Evolutionary conservation across 2,329 filamentous ascomycete species (phyloP).

Genomic region (Colletotrichum karsti): DNA sequence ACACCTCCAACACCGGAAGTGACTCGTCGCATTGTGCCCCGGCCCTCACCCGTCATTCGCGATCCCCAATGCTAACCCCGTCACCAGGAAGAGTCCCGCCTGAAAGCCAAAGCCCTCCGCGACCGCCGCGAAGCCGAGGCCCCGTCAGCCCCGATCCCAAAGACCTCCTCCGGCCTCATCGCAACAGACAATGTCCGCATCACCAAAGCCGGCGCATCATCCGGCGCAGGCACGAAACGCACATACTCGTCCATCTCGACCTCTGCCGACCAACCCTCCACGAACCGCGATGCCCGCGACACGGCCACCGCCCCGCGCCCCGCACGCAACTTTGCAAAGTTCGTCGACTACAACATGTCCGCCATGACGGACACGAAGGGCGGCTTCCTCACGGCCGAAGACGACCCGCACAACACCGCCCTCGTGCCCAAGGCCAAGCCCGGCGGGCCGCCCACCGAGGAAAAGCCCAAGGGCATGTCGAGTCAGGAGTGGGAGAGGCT

Average conservation of each 20-base stretch:
- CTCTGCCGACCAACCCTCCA: constrained; percentile 54
- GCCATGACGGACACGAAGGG: constrained; percentile 99
- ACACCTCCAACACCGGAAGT: constrained; percentile 64
- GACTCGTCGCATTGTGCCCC: constrained; percentile 60
- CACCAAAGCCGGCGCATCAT: constrained; percentile 46
- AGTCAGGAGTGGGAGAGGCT: constrained; percentile 90
- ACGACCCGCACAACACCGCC: constrained; percentile 89
- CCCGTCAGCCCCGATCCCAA: constrained; percentile 51
- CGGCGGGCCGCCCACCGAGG: constrained; percentile 50
- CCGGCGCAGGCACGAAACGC: constrained; percentile 63
- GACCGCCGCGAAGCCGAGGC: constrained; percentile 74
- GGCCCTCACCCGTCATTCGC: not conserved
- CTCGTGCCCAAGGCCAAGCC: constrained; percentile 57
- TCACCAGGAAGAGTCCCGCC: constrained; percentile 81
- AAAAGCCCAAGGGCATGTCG: constrained; percentile 88
- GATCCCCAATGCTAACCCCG: constrained; percentile 24
- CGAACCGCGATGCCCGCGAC: constrained; percentile 74
- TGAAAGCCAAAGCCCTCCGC: constrained; percentile 88
- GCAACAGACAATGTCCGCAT: constrained; percentile 71
- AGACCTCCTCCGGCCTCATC: constrained; percentile 75
- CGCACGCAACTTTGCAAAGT: constrained; percentile 89
- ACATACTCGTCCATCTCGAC: constrained; percentile 69
- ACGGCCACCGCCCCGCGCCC: constrained; percentile 69
- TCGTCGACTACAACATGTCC: constrained; percentile 97
- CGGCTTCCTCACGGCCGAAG: constrained; percentile 88